Conservation (phyloP, 495 filamentous ascomycete species). For the Talaromyces adpressus region DNA sequence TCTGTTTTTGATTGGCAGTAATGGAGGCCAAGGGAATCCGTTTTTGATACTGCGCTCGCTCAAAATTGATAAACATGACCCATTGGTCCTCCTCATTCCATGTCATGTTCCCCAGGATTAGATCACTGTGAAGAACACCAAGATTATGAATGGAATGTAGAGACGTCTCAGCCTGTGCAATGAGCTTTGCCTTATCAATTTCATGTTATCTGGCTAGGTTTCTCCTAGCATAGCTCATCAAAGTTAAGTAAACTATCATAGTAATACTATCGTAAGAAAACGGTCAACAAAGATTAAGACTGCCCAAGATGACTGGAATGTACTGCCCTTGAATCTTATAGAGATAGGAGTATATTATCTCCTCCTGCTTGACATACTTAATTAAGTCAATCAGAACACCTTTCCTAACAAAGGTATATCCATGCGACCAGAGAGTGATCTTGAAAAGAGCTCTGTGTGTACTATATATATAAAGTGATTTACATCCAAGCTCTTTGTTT, state of each 20-base stretch:
- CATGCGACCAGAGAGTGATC: constrained; percentile 34
- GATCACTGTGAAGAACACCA: constrained; percentile 16
- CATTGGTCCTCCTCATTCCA: constrained; percentile 14
- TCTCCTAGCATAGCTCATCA: constrained; percentile 27
- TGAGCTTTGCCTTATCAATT: constrained; percentile 1
- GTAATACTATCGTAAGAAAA: constrained; percentile 29
- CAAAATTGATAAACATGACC: constrained; percentile 22
- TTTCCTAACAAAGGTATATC: constrained; percentile 45
- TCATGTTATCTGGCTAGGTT: constrained; percentile 8
- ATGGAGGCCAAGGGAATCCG: constrained; percentile 13
- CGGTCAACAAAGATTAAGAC: constrained; percentile 22
- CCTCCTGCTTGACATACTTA: constrained; percentile 19
- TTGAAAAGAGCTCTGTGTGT: constrained; percentile 34
- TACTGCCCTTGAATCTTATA: constrained; percentile 23
- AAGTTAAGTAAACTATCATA: constrained; percentile 24
- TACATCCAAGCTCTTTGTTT: constrained; percentile 12
- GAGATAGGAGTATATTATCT: constrained; percentile 27
- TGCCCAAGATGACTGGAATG: constrained; percentile 28
- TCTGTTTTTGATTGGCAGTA: constrained; percentile 10
- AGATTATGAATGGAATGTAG: constrained; percentile 15
- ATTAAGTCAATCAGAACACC: constrained; percentile 22
- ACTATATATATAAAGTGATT: constrained; percentile 31
- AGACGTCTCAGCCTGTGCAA: constrained; percentile 11
- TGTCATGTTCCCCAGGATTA: constrained; percentile 16
- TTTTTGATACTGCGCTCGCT: constrained; percentile 13